Conservation (phyloP, 1,284 basidiomycete species). For the Microbotryomycetes sp. region DNA sequence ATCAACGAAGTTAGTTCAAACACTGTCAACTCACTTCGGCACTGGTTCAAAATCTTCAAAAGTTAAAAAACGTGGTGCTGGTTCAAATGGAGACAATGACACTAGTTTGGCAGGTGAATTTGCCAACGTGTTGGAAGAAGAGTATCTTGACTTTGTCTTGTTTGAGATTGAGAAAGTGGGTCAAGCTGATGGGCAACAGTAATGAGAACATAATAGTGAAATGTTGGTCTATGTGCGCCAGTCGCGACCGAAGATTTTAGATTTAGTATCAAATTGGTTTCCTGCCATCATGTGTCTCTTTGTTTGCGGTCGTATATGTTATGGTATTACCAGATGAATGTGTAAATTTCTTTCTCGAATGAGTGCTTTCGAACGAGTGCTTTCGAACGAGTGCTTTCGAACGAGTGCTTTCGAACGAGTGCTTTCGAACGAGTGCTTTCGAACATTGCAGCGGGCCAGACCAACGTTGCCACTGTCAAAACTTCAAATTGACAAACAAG, state of each 20-base stretch:
- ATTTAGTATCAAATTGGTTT: neutral
- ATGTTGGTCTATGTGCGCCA: too few relatives aligned
- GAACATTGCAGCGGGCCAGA: too few relatives aligned
- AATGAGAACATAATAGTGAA: too few relatives aligned
- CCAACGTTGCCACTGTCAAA: too few relatives aligned
- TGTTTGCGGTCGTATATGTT: neutral
- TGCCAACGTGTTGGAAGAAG: slow-evolving; percentile 82
- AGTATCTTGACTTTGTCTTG: slow-evolving; percentile 87
- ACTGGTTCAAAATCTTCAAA: slow-evolving; percentile 51
- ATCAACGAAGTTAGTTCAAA: slow-evolving; percentile 64
- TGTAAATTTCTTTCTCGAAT: neutral
- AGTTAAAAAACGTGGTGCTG: slow-evolving; percentile 43
- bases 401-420: too few relatives aligned
- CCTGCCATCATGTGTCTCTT: neutral
- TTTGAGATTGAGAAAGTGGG: slow-evolving; percentile 45
- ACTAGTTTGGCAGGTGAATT: slow-evolving; percentile 80
- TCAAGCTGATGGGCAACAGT: neutral
- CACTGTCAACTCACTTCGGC: slow-evolving; percentile 66
- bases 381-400: too few relatives aligned
- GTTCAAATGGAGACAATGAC: slow-evolving; percentile 45
- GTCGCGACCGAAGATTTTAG: neutral
- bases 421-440: too few relatives aligned
- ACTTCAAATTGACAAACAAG: too few relatives aligned
- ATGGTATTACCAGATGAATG: neutral
- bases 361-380: too few relatives aligned